Percentiles rank a stretch among this genome's conserved stretches.
Evolutionary conservation across 805 yeast species (phyloP).

Genomic region (Komagataella kurtzmanii): DNA sequence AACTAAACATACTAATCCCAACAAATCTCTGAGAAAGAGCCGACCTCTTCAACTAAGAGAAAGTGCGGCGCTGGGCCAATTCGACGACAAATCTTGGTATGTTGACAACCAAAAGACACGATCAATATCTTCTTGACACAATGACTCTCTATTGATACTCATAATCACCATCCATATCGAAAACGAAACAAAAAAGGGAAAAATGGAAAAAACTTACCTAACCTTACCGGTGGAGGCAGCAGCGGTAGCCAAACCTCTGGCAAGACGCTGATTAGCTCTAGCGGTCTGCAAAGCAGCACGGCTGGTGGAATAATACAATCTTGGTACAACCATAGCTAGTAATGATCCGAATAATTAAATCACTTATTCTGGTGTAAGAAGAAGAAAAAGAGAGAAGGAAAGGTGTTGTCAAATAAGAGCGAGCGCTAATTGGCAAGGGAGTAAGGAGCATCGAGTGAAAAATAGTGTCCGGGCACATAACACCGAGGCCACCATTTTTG

Average conservation of each 20-base stretch:
- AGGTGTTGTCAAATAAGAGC: background rate
- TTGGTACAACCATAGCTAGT: slow-evolving; percentile 32
- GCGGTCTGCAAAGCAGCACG: slow-evolving; percentile 85
- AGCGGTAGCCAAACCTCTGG: slow-evolving; percentile 69
- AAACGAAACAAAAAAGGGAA: background rate
- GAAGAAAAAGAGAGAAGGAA: background rate
- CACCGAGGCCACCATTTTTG: background rate
- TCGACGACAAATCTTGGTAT: background rate
- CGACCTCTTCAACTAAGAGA: background rate
- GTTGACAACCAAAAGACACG: background rate
- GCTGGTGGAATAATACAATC: slow-evolving; percentile 51
- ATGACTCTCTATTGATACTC: background rate
- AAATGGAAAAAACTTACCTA: slow-evolving; percentile 43
- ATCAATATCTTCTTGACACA: background rate
- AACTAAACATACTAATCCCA: background rate
- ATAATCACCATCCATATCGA: background rate
- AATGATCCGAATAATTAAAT: background rate
- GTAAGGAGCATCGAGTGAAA: background rate
- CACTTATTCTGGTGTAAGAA: background rate
- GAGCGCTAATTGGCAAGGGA: background rate
- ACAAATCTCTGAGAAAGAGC: no score
- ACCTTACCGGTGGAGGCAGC: slow-evolving; percentile 73
- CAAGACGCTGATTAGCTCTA: slow-evolving; percentile 65
- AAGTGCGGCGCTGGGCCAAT: background rate
- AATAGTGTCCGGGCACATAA: background rate